phyloP scores from a whole-genome alignment of 1,139 yeast species.

The Magnusiomyces tetraspermus region DNA sequence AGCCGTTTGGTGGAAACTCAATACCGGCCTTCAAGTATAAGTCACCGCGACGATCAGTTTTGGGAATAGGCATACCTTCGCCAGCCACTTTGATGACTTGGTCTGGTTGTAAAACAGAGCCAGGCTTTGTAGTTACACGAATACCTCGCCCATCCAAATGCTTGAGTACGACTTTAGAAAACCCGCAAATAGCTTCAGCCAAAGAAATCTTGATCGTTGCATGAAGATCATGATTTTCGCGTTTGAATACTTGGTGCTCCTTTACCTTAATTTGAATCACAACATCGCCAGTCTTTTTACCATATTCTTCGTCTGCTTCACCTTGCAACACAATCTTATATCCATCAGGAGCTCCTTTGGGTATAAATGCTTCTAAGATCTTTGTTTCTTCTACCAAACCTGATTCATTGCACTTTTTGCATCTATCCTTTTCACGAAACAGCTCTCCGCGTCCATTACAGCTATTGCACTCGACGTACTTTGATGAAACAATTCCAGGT shows the following conservation, averaged over 20 bases:
- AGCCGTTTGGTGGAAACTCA: slow-evolving; percentile 65
- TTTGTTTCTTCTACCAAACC: slow-evolving; percentile 58
- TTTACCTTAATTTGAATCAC: slow-evolving; percentile 48
- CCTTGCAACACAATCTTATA: slow-evolving; percentile 53
- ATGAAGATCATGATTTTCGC: slow-evolving; percentile 58
- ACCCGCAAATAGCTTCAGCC: slow-evolving; percentile 77
- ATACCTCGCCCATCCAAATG: slow-evolving; percentile 78
- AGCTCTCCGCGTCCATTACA: slow-evolving; percentile 69
- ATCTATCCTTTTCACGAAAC: slow-evolving; percentile 56
- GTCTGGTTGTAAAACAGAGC: slow-evolving; percentile 74
- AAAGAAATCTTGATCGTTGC: slow-evolving; percentile 54
- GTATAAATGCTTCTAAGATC: slow-evolving; percentile 67
- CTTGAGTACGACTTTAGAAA: slow-evolving; percentile 53
- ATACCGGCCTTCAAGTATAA: slow-evolving; percentile 61
- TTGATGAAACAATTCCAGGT: slow-evolving; percentile 67
- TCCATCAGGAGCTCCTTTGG: slow-evolving; percentile 56
- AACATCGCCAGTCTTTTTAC: slow-evolving; percentile 71
- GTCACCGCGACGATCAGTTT: slow-evolving; percentile 50
- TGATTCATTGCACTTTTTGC: slow-evolving; percentile 67
- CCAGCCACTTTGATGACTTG: slow-evolving; percentile 54
- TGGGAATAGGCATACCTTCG: slow-evolving; percentile 79
- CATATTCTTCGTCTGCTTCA: slow-evolving; percentile 66
- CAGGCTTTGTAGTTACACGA: slow-evolving; percentile 47
- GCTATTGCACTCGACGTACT: slow-evolving; percentile 52
- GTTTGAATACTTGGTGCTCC: slow-evolving; percentile 39